Evolutionary conservation across 345 rosid genomes (phyloP).

Genomic region (Nephelium lappaceum): DNA sequence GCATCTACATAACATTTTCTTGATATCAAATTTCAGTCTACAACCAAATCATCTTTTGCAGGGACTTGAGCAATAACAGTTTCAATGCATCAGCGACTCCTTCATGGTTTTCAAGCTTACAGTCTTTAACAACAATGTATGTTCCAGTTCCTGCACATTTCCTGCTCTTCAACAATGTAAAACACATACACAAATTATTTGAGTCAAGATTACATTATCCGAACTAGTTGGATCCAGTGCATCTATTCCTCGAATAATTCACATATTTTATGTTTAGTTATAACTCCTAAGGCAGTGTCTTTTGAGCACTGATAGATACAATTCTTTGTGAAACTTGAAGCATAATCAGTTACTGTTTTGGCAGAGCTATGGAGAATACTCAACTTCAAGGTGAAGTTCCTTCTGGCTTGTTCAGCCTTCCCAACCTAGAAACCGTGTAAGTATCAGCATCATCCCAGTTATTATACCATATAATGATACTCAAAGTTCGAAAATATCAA

Average conservation of each 20-base stretch:
- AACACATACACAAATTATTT: neutral
- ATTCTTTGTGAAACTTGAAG: neutral
- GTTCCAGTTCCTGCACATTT: constrained; percentile 21
- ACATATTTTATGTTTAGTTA: neutral
- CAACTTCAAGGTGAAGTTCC: constrained; percentile 61
- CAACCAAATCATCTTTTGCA: constrained; percentile 31
- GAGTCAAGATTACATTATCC: neutral
- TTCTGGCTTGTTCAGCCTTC: constrained; percentile 48
- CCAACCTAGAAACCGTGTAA: constrained; percentile 66
- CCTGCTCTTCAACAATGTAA: neutral
- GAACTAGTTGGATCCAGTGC: neutral
- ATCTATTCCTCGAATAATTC: neutral
- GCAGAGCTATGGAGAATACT: constrained; percentile 61
- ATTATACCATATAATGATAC: neutral
- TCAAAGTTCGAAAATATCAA: constrained; percentile 3
- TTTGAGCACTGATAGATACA: neutral
- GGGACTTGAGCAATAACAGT: constrained; percentile 80
- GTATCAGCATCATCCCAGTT: constrained; percentile 23
- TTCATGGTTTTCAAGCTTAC: constrained; percentile 51
- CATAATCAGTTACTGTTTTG: neutral
- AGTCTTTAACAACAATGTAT: constrained; percentile 70
- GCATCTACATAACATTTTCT: neutral
- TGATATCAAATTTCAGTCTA: neutral
- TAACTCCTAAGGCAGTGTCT: neutral
- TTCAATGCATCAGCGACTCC: constrained; percentile 51